Evolutionary conservation across 192 early-diverging fungal species (phyloP), one percentile per base, ranked within the genome.

Genomic region (Gonapodya sp.): DNA sequence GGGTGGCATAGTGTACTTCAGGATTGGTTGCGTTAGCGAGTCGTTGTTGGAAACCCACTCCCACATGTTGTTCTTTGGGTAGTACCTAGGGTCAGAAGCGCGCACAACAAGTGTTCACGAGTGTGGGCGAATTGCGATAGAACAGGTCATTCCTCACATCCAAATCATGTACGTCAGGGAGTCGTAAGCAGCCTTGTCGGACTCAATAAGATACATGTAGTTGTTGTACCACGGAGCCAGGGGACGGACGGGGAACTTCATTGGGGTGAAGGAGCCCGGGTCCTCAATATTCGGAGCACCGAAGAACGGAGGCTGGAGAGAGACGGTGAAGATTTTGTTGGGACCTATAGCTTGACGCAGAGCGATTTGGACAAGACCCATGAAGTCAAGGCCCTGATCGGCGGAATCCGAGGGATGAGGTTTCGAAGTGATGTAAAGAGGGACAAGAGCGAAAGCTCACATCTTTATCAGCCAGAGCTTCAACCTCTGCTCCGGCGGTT

Each of bases 371-470:
- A 77, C 18, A 8, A 32, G 30, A 34, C 75, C 75, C 75, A 77
- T 77, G 75, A 77, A 77, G 75, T 77, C 75, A 77, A 77, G 75
- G 34, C 75, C 75, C 75, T 77, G 75, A 77, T 31, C 16, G 64
- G 64, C 64, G 64, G 64, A 72, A 72, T 18, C 30, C 16, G 16
- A 72, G 16, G 64, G 16, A 72, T 72, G 16, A 72, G n/a, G n/a
- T n/a, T n/a, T n/a, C n/a, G n/a, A n/a, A n/a, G n/a, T n/a, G n/a
- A n/a, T n/a, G n/a, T n/a, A n/a, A n/a, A n/a, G n/a, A n/a, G n/a
- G n/a, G n/a, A n/a, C n/a, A n/a, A 24, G 8, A 64, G 46, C 8
- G 8, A 64, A 2, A 18, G 2, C 75, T 77, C 75, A 77, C 75
- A 8, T 33, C 31, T 8, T 34, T 18, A 33, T 34, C 34, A 2